These are phyloP conservation scores for Physcomitrium patens DNA, from an alignment of 225 moss, liverwort and hornwort genomes.

Conservation along the genomic window DNA sequence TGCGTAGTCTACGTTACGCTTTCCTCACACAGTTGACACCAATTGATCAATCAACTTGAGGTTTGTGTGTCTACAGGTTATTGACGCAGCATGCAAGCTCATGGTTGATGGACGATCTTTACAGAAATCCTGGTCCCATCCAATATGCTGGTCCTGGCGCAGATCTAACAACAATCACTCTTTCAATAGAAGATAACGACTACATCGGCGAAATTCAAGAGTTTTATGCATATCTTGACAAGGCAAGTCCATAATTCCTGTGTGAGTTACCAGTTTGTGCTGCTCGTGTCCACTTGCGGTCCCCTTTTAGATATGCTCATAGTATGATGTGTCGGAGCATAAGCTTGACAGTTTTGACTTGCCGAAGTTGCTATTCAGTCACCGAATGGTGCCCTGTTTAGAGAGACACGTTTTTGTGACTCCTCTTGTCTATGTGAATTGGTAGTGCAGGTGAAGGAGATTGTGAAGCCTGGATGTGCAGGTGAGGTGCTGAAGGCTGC, in stretches of 20 bases:
- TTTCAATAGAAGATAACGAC: conserved; percentile 90
- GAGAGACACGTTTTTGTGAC: neutral
- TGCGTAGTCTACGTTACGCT: neutral
- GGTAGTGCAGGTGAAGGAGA: conserved; percentile 78
- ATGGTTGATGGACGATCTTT: conserved; percentile 92
- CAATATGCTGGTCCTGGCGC: conserved; percentile 92
- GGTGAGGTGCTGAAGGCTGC: conserved; percentile 91
- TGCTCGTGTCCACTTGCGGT: neutral
- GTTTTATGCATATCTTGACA: conserved; percentile 80
- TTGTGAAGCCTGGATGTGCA: conserved; percentile 95
- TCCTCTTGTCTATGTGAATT: neutral
- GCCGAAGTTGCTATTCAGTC: no score
- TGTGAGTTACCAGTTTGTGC: conserved; percentile 1
- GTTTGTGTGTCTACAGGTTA: conserved; percentile 53
- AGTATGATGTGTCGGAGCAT: conserved; percentile 7
- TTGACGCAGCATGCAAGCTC: conserved; percentile 68
- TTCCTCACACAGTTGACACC: neutral
- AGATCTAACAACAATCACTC: conserved; percentile 72
- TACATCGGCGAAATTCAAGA: conserved; percentile 94
- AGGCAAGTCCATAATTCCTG: conserved; percentile 54
- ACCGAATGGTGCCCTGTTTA: neutral
- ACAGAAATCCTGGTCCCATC: conserved; percentile 95
- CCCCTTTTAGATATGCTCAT: neutral
- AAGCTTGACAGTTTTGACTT: neutral
- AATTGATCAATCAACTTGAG: conserved; percentile 6